Conservation (phyloP, 2,329 filamentous ascomycete species). For the Aspergillus flavus region DNA sequence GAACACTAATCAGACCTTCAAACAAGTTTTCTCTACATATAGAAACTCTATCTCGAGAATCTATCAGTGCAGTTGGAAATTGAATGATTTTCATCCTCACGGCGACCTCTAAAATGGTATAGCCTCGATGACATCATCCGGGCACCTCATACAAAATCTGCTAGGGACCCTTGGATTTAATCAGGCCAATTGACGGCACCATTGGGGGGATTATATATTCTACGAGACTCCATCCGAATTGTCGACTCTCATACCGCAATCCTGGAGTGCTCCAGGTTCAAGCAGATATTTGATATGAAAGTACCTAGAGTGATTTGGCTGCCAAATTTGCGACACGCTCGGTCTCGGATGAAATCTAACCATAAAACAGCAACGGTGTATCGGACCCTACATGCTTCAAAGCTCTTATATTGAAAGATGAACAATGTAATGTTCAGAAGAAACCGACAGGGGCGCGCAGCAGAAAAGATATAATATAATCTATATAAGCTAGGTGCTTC, state of each 20-base stretch:
- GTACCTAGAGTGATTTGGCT: neutral
- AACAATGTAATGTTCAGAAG: neutral
- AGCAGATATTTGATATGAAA: neutral
- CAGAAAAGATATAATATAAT: too few relatives aligned
- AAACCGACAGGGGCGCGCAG: neutral
- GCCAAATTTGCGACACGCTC: neutral
- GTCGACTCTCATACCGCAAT: neutral
- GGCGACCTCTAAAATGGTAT: neutral
- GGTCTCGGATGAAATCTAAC: neutral
- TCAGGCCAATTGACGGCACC: neutral
- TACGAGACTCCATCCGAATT: neutral
- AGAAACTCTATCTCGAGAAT: neutral
- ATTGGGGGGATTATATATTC: neutral
- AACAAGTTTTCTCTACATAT: neutral
- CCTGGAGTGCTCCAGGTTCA: neutral
- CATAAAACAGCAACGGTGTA: too few relatives aligned
- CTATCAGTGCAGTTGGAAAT: neutral
- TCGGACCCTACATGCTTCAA: neutral
- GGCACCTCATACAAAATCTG: neutral
- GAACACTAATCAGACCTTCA: neutral
- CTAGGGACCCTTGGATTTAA: neutral
- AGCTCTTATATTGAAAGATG: neutral
- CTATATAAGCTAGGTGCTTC: too few relatives aligned
- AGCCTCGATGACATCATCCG: neutral
- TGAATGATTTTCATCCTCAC: neutral